Evolutionary conservation across 176 grass and related monocot species (phyloP), one percentile per base, ranked within the genome.

Genomic region (Thalia dealbata): DNA sequence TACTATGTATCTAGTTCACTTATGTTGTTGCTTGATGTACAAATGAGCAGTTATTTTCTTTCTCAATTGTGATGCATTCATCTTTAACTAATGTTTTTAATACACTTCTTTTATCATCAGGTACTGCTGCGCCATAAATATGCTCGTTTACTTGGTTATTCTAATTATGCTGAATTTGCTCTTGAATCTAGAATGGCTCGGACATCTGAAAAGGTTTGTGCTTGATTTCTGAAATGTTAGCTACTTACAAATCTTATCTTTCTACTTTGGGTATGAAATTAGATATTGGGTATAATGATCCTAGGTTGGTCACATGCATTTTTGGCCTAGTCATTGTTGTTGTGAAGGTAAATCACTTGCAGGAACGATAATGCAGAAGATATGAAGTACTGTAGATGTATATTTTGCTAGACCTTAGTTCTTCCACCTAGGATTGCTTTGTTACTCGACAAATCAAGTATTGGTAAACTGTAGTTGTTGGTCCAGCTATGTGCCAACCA

Each of bases 91-190:
- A 42, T 41, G 32, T 22, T 44, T 68, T 44, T 68, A 7, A 43
- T 44, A 19, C 54, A 65, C 61, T 58, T 82, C 3, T 73, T 79
- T 76, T 63, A 38, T 74, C 52, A 73, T 76, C 74, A 92, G 95
- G 85, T 91, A 32, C 85, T 91, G 45, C 76, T 91, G 67, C 91
- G 89, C 65, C 84, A 88, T 69, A 80, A 85, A 67, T 71, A 86
- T 88, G 86, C 90, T 60, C 88, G 70, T 65, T 83, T 92, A 42
- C 83, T 97, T 58, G 89, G 95, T 64, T 92, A 88, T 76, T 75
- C 85, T 43, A 97, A 76, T 79, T 97, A 97, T 80, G 81, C 89
- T 50, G 95, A 92, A 84, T 97, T 92, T 84, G 73, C 87, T 50
- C 78, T 83, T 69, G 87, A 92, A 73, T 67, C 76, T 72, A 86